A percentile compares a stretch with the other conserved stretches of the same genome.
These are phyloP conservation scores for Ramaria sp. DNA, from an alignment of 768 basidiomycete genomes.

Conservation along the genomic window DNA sequence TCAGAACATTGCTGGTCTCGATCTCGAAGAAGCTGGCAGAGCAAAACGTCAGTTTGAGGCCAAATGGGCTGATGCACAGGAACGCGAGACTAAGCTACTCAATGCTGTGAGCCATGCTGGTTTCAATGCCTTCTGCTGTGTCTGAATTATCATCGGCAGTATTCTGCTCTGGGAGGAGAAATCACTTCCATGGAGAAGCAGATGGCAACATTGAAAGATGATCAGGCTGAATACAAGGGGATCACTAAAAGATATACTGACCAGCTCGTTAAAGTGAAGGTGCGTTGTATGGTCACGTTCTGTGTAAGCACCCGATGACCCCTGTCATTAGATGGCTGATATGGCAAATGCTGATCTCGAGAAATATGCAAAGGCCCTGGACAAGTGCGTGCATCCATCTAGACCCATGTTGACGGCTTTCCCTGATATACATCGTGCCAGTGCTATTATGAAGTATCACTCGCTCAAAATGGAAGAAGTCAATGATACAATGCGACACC, in stretches of 20 bases:
- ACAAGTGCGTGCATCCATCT: slow-evolving; percentile 53
- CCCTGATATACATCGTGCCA: slow-evolving; percentile 23
- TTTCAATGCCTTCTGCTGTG: background rate
- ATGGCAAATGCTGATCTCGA: slow-evolving; percentile 96
- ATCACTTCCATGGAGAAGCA: slow-evolving; percentile 63
- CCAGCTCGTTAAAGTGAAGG: slow-evolving; percentile 93
- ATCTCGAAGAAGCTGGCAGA: slow-evolving; percentile 80
- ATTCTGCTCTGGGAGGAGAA: slow-evolving; percentile 75
- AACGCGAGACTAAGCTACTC: slow-evolving; percentile 62
- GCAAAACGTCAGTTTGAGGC: slow-evolving; percentile 79
- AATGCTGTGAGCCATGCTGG: slow-evolving; percentile 40
- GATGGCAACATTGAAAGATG: slow-evolving; percentile 51
- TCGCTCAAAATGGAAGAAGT: slow-evolving; percentile 98
- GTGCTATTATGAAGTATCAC: slow-evolving; percentile 99
- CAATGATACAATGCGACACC: slow-evolving; percentile 91
- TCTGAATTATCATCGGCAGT: slow-evolving; percentile 31
- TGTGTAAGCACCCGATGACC: background rate
- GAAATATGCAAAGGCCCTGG: slow-evolving; percentile 94
- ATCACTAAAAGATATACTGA: slow-evolving; percentile 79
- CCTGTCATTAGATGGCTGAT: slow-evolving; percentile 68
- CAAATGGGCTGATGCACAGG: slow-evolving; percentile 61
- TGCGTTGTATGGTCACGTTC: slow-evolving; percentile 20
- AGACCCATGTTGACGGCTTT: background rate
- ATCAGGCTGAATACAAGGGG: slow-evolving; percentile 79
- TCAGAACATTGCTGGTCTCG: slow-evolving; percentile 58